Evolutionary conservation across 305 asterid species (phyloP).

Genomic region (Salvia sclarea): DNA sequence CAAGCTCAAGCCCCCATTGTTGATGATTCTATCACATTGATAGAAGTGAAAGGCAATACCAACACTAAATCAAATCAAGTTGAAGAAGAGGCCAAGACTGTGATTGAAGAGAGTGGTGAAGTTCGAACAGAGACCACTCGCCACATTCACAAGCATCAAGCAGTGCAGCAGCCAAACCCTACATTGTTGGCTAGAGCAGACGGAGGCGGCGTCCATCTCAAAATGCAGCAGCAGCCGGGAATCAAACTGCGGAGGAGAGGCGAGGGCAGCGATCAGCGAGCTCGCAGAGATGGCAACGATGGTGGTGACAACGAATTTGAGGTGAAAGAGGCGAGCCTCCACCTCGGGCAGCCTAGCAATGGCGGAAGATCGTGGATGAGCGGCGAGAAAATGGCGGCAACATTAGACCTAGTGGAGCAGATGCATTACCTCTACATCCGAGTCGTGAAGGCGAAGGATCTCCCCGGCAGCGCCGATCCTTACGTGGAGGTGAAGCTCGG

Average conservation of each 20-base stretch:
- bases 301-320: slow-evolving; percentile 41
- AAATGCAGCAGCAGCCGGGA: slow-evolving; percentile 48
- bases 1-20: slow-evolving; percentile 22
- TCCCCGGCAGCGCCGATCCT: slow-evolving; percentile 58
- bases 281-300: slow-evolving; percentile 40
- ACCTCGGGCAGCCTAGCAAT: slow-evolving; percentile 51
- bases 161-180: slow-evolving; percentile 37
- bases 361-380: slow-evolving; percentile 52
- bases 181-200: slow-evolving; percentile 23
- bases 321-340: slow-evolving; percentile 58
- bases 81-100: slow-evolving; percentile 24
- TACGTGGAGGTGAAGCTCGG: slow-evolving; percentile 71
- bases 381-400: slow-evolving; percentile 51
- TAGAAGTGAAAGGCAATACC: slow-evolving; percentile 23
- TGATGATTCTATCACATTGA: slow-evolving; percentile 24
- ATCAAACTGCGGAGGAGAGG: slow-evolving; percentile 32
- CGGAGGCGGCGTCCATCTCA: background rate
- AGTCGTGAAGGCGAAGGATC: slow-evolving; percentile 62
- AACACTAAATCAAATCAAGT: slow-evolving; percentile 21
- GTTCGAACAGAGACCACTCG: slow-evolving; percentile 36
- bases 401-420: slow-evolving; percentile 70
- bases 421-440: slow-evolving; percentile 65
- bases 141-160: slow-evolving; percentile 41
- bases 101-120: slow-evolving; percentile 31
- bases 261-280: slow-evolving; percentile 26